Evolutionary conservation across 179 eudicot species (phyloP).

Genomic region (Corrigiola litoralis): DNA sequence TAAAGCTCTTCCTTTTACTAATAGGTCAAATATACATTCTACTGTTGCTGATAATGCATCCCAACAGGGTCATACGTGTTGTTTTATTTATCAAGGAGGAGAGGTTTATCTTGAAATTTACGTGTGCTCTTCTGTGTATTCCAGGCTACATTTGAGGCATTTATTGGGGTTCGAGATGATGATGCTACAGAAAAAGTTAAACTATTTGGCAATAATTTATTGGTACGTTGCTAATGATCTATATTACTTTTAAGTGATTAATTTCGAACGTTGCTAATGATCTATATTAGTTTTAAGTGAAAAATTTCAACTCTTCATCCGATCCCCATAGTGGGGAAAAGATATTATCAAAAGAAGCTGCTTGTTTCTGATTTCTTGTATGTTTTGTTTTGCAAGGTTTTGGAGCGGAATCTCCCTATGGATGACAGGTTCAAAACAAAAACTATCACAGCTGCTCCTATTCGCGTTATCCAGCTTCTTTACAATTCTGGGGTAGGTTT

Average conservation of each 20-base stretch:
- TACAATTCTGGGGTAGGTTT: constrained; percentile 90
- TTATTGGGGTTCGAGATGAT: constrained; percentile 87
- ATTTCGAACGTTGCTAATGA: too few relatives aligned
- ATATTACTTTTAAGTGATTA: too few relatives aligned
- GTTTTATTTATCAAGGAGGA: not conserved
- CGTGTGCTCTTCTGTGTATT: constrained; percentile 3
- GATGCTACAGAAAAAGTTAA: constrained; percentile 76
- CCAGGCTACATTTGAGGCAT: constrained; percentile 95
- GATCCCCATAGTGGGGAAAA: not conserved
- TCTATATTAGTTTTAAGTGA: too few relatives aligned
- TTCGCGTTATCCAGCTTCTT: constrained; percentile 86
- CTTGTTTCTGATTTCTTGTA: not conserved
- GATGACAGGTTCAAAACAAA: constrained; percentile 70
- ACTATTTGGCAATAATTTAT: constrained; percentile 74
- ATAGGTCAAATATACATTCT: not conserved
- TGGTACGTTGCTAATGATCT: constrained; percentile 38
- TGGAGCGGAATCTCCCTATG: constrained; percentile 98
- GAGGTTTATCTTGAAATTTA: not conserved
- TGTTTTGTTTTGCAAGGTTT: constrained; percentile 35
- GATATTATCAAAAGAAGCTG: not conserved
- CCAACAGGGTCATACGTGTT: not conserved
- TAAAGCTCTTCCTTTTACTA: not conserved
- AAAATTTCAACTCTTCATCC: not conserved
- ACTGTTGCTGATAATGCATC: not conserved
- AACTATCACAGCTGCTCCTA: constrained; percentile 76